Conservation (phyloP, 176 grass and related monocot species). For the Hordeum marinum region DNA sequence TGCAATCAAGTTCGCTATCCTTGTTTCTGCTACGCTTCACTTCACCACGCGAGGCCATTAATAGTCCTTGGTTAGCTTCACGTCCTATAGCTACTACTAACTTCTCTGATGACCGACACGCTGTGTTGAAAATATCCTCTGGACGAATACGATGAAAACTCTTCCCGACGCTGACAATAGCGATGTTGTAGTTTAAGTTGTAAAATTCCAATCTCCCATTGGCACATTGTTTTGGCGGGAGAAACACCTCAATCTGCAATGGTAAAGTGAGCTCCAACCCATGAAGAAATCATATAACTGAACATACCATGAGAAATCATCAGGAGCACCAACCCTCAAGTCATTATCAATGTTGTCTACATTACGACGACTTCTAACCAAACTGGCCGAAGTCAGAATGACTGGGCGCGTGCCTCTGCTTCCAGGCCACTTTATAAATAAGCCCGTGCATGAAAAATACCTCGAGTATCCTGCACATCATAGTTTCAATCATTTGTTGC, state of each 20-base stretch:
- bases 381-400: constrained; percentile 27
- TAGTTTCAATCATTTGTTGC: not conserved
- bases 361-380: not conserved
- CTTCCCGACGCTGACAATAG: not conserved
- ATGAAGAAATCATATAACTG: not conserved
- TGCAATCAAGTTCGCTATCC: constrained; percentile 1
- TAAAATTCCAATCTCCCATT: constrained; percentile 25
- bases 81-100: constrained; percentile 15
- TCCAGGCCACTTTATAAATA: constrained; percentile 31
- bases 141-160: not conserved
- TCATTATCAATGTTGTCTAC: not conserved
- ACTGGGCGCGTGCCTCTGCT: not conserved
- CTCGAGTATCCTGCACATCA: not conserved
- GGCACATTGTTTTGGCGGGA: not conserved
- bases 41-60: constrained; percentile 17
- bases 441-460: constrained; percentile 19
- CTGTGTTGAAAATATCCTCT: not conserved
- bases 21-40: not conserved
- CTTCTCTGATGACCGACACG: not conserved
- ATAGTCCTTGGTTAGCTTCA: not conserved
- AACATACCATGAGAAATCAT: not conserved
- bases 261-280: not conserved
- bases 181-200: constrained; percentile 20
- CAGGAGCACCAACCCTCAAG: constrained; percentile 9
- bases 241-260: constrained; percentile 27